phyloP scores from a whole-genome alignment of 768 basidiomycete genomes.

The Gymnopilus dilepis region DNA sequence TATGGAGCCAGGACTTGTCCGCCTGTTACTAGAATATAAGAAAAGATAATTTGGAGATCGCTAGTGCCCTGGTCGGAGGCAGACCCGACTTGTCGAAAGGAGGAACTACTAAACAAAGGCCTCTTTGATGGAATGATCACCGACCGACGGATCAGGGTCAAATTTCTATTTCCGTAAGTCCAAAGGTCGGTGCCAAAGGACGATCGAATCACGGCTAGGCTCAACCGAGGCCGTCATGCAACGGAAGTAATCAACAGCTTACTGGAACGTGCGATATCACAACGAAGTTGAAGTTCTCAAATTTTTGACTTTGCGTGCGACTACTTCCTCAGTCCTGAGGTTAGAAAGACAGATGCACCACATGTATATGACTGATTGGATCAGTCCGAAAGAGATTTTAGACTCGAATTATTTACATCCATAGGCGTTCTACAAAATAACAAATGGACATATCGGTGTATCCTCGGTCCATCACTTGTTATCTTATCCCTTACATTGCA shows the following conservation, averaged over 20 bases:
- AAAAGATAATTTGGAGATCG: background rate
- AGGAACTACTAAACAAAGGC: background rate
- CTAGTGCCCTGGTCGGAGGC: background rate
- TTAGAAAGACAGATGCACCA: background rate
- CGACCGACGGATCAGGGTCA: conserved; percentile 6
- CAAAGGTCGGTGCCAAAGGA: background rate
- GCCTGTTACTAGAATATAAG: no score
- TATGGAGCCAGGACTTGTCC: no score
- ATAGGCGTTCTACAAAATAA: background rate
- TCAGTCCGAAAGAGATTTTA: conserved; percentile 1
- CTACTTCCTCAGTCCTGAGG: background rate
- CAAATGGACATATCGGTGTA: conserved; percentile 1
- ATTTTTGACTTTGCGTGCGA: no score
- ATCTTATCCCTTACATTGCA: background rate
- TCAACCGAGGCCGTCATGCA: background rate
- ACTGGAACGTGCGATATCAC: no score
- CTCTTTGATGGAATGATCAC: background rate
- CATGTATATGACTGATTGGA: background rate
- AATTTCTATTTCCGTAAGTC: background rate
- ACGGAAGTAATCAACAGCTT: background rate
- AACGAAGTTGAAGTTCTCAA: background rate
- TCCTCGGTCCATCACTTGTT: background rate
- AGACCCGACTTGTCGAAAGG: background rate
- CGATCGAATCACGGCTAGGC: background rate
- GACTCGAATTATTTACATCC: conserved; percentile 2